Percentiles rank a stretch among this genome's conserved stretches.
These are phyloP conservation scores for Diaporthe batatas DNA, from an alignment of 2,329 filamentous ascomycete genomes.

Conservation along the genomic window DNA sequence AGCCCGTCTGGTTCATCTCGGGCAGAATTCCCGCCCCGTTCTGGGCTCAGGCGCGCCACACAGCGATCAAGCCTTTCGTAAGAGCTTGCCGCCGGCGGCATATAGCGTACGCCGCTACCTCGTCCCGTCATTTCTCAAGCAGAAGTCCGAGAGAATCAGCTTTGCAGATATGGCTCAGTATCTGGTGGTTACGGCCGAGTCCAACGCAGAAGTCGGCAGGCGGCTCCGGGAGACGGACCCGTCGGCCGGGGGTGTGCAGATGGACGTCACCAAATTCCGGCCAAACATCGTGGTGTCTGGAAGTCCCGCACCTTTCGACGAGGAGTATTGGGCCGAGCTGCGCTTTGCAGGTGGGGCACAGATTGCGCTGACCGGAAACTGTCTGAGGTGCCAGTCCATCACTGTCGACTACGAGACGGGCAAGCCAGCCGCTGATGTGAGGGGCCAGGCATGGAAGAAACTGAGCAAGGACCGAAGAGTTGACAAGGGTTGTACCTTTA, in stretches of 20 bases:
- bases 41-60: constrained; percentile 15
- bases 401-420: constrained; percentile 30
- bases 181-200: constrained; percentile 10
- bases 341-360: background rate
- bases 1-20: constrained; percentile 11
- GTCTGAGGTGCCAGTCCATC: constrained; percentile 27
- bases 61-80: constrained; percentile 12
- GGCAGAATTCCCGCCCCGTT: constrained; percentile 17
- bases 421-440: constrained; percentile 21
- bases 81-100: constrained; percentile 8
- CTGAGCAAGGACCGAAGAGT: constrained; percentile 23
- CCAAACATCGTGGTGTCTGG: constrained; percentile 16
- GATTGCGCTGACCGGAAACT: constrained; percentile 24
- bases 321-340: constrained; percentile 26
- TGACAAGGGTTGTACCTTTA: constrained; percentile 5
- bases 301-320: constrained; percentile 13
- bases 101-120: constrained; percentile 3
- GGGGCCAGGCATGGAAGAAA: constrained; percentile 25
- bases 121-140: constrained; percentile 7
- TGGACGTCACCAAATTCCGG: constrained; percentile 29
- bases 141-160: background rate
- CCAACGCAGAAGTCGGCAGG: constrained; percentile 15
- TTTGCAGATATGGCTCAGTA: constrained; percentile 23
- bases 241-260: constrained; percentile 8
- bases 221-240: constrained; percentile 23